Evolutionary conservation across 2,329 filamentous ascomycete species (phyloP), one percentile per base, ranked within the genome.

Genomic region (Pseudogymnoascus sp.): DNA sequence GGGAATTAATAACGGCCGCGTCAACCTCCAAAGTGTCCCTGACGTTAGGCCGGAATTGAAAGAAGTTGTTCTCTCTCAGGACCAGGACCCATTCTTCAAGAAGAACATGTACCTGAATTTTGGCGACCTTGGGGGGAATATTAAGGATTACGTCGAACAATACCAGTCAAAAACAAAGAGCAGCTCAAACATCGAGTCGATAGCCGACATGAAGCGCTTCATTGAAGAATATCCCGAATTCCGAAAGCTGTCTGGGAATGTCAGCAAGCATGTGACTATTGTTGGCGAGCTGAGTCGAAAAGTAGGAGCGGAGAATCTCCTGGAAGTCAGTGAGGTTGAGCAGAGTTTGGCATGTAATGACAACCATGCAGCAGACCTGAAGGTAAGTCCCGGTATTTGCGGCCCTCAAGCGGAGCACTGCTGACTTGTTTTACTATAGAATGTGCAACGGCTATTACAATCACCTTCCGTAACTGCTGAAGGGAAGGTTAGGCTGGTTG

Each of bases 91-190:
- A 0, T 99, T 99, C 78, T 99, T 99, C 80, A 97, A 83, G 77
- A 97, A 97, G 79, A 97, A 97, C 76, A 97, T 97, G 93, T 97
- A 93, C 70, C 84, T 96, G 71, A 97, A 97, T 74, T 99, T 97
- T 75, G 93, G 93, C 63, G 93, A 97, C 69, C 82, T 99, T 5
- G 93, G 95, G 10, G 90, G 93, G 42, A 97, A 96, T 69, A 96
- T 97, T 73, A 97, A 97, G 75, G 93, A 97, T 64, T 99, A 99
- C 70, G 95, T 99, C 63, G 93, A 96, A 73, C 95, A 97, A 73
- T 99, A 97, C 72, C 95, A 97, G 71, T 91, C 90, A 11, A 97
- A 96, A 75, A 96, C 93, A n/a, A 93, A 97, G 73, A 96, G 89
- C 70, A 96, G 88, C 70, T 90, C 92, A 74, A 95, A 96, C 73